Conservation (phyloP, 2,329 filamentous ascomycete species). For the Microdochium bolleyi region DNA sequence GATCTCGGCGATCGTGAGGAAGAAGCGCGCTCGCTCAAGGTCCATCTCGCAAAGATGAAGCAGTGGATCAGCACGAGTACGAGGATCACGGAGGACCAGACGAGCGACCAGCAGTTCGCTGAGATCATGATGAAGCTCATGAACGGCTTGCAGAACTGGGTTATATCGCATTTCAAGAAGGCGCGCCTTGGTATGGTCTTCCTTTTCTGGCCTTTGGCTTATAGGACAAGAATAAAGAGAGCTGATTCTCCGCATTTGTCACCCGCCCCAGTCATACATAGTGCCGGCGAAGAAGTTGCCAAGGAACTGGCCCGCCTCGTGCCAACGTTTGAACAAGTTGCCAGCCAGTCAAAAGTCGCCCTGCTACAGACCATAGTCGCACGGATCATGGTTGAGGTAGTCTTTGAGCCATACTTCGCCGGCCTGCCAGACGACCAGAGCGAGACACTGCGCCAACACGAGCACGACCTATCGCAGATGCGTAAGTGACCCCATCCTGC, state of each 20-base stretch:
- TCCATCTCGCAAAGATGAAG: slow-evolving; percentile 61
- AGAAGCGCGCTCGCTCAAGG: slow-evolving; percentile 44
- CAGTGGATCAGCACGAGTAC: slow-evolving; percentile 64
- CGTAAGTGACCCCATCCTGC: slow-evolving; percentile 22
- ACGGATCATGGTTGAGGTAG: slow-evolving; percentile 47
- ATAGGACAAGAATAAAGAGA: background rate
- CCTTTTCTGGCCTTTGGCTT: background rate
- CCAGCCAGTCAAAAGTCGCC: slow-evolving; percentile 42
- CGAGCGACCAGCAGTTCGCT: slow-evolving; percentile 58
- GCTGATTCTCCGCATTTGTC: background rate
- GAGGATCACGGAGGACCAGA: slow-evolving; percentile 45
- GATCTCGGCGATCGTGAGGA: slow-evolving; percentile 43
- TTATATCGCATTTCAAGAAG: slow-evolving; percentile 60
- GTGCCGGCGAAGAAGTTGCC: slow-evolving; percentile 28
- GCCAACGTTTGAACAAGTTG: slow-evolving; percentile 49
- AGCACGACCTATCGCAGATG: slow-evolving; percentile 33
- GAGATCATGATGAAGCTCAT: slow-evolving; percentile 54
- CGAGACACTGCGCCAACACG: slow-evolving; percentile 38
- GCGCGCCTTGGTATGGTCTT: slow-evolving; percentile 43
- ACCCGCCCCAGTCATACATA: background rate
- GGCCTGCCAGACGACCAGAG: slow-evolving; percentile 50
- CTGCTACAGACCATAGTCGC: slow-evolving; percentile 56
- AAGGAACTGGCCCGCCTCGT: slow-evolving; percentile 36
- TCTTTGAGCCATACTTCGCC: slow-evolving; percentile 57
- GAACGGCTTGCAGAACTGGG: slow-evolving; percentile 68